Base-by-base conservation (phyloP, 2,329 filamentous ascomycete genomes). In the Talaromyces sp. region DNA sequence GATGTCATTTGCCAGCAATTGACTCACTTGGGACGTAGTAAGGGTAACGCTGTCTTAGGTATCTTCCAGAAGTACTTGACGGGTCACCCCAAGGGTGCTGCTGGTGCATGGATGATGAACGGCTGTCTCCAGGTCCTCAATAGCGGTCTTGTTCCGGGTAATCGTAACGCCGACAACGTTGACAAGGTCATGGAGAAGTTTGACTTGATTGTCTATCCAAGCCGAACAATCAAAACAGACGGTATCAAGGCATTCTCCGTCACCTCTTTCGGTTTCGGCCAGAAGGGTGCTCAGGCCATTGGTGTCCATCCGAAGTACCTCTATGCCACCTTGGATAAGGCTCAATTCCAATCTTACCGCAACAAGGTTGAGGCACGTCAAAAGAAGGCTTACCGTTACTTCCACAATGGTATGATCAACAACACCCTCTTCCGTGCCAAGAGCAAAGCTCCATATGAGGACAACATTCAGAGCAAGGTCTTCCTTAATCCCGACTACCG, bases 41-140 rank as follows among this genome's bases (percentile, higher is more conserved):
- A 97, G 88, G 95, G 96, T 74, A 99, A 99, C 75, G 93, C 95
- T 37, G 84, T 99, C 14, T 82, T 98, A 69, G 95, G 93, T 83
- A 93, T 99, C 77, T 99, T 98, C 90, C 95, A 99, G 82, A 99
- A 99, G 82, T 98, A 96, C 79, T 88, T 99, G 67, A 99, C 96
- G 63, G 95, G 95, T 79, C 95, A 99, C 78, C 95, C 95, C 74
- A 99, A 99, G 88, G 95, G 95, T 89, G 94, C 95, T 73, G 95
- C 95, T 67, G 95, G 95, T 84, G 95, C 94, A 58, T 99, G 95
- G 93, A 99, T 99, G 95, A 89, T 99, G 86, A 99, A 99, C 84
- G 95, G 95, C 70, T 95, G 92, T 78, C 83, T 99, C 77, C 95
- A 99, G 79, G 92, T 97, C 54, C 87, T 99, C 72, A 96, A 98